Base-by-base conservation (phyloP, 2,329 filamentous ascomycete genomes). In the Penicillium occitanis region DNA sequence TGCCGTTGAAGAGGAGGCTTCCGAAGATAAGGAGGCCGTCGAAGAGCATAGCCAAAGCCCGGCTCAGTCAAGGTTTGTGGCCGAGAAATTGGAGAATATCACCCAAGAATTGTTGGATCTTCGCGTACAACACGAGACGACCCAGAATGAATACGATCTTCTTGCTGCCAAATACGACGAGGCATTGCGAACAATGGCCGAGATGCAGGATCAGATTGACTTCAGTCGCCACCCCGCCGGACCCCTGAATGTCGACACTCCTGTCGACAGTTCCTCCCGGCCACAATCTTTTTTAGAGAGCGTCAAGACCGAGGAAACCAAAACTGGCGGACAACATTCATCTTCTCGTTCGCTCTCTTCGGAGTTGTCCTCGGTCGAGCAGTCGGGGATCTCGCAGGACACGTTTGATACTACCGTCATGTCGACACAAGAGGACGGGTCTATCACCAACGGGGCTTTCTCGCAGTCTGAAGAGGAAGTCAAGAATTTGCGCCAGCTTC, bases 281-380 rank as follows among this genome's bases (percentile, higher is more conserved):
- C 90, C 91, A 13, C 85, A 87, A 65, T 94, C 93, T 85, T 95
- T 95, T 89, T 89, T 95, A 87, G 92, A 88, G 69, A 89, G 93
- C 75, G 83, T 85, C 73, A 88, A 87, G 80, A 87, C 88, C 74
- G 90, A 86, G 80, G 90, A 88, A 75, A 81, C 87, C 77, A 93
- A 89, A 81, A 86, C 88, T 82, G 84, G 82, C 84, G 81, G 82
- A 78, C 87, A 87, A 80, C 85, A 83, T 75, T 91, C 91, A 79
- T 93, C 91, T 74, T 93, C 92, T 82, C 92, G 90, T 78, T 97
- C 93, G 74, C 90, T 97, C 72, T 97, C 92, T 71, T 95, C 92
- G 81, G 95, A 98, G 81, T 86, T 97, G 77, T 96, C 92, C 74
- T 96, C 90, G 77, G 92, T 87, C 83, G 87, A 90, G 86, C 91